These are phyloP conservation scores for Lomentospora prolificans DNA, from an alignment of 2,329 filamentous ascomycete genomes.

Conservation along the genomic window DNA sequence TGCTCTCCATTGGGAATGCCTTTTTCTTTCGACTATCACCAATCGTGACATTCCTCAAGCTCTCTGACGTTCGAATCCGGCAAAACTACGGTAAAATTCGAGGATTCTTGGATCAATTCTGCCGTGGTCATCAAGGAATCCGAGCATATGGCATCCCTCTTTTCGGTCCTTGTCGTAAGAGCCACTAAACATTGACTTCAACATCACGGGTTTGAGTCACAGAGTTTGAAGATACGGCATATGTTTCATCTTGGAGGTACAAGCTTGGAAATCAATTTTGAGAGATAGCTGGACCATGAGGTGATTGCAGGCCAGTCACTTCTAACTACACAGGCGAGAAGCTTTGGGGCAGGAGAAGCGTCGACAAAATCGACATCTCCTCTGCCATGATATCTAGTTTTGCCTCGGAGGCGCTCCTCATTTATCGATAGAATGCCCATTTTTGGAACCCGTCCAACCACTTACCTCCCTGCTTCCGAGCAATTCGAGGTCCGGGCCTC, in stretches of 20 bases:
- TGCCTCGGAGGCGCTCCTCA: not conserved
- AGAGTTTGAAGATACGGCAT: too few species aligned
- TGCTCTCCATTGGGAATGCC: too few species aligned
- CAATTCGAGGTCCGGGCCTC: not conserved
- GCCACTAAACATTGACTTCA: too few species aligned
- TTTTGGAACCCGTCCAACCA: slow-evolving; percentile 1
- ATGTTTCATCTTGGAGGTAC: not conserved
- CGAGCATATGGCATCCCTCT: too few species aligned
- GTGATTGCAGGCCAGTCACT: slow-evolving; percentile 1
- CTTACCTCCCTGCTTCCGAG: not conserved
- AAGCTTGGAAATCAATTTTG: not conserved
- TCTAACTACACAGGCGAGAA: slow-evolving; percentile 2
- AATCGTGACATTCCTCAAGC: too few species aligned
- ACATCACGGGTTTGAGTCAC: too few species aligned
- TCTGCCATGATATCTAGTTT: not conserved
- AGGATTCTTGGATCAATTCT: too few species aligned
- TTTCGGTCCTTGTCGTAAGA: too few species aligned
- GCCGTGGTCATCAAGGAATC: too few species aligned
- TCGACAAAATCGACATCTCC: not conserved
- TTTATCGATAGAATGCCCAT: not conserved
- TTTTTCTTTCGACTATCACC: too few species aligned
- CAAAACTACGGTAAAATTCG: too few species aligned
- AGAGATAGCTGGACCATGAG: slow-evolving; percentile 1
- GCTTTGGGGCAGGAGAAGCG: not conserved
- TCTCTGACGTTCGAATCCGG: too few species aligned